These are phyloP conservation scores for Naematelia aurantialba DNA, from an alignment of 768 basidiomycete species.

Conservation along the genomic window DNA sequence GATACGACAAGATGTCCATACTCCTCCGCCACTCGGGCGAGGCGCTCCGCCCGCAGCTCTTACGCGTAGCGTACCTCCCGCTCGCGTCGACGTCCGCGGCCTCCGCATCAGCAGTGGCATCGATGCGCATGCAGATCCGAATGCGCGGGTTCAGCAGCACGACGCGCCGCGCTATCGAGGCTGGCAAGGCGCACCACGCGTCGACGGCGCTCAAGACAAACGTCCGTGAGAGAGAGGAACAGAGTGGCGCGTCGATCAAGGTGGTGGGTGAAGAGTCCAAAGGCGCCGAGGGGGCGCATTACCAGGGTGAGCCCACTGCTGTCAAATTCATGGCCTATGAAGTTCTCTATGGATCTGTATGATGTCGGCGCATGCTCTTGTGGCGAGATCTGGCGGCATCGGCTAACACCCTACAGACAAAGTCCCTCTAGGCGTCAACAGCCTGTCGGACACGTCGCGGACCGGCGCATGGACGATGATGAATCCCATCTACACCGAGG, in stretches of 20 bases:
- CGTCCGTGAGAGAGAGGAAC: constrained; percentile 27
- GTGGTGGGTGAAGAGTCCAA: constrained; percentile 33
- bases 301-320: constrained; percentile 34
- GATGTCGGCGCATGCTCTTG: not conserved
- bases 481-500: constrained; percentile 77
- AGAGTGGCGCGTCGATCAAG: constrained; percentile 1
- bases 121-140: no score
- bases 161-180: constrained; percentile 7
- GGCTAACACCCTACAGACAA: constrained; percentile 9
- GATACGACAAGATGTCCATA: no score
- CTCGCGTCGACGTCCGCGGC: no score
- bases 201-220: constrained; percentile 29
- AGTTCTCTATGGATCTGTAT: not conserved
- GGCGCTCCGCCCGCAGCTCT: no score
- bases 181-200: constrained; percentile 17
- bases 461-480: constrained; percentile 72
- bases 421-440: constrained; percentile 11
- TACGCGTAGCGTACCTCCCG: no score
- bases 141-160: constrained; percentile 9
- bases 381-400: not conserved
- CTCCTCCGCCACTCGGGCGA: no score
- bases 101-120: no score
- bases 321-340: not conserved
- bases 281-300: constrained; percentile 45
- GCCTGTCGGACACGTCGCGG: constrained; percentile 31